Evolutionary conservation across 495 filamentous ascomycete genomes (phyloP).

Genomic region (Penicillium parvum): DNA sequence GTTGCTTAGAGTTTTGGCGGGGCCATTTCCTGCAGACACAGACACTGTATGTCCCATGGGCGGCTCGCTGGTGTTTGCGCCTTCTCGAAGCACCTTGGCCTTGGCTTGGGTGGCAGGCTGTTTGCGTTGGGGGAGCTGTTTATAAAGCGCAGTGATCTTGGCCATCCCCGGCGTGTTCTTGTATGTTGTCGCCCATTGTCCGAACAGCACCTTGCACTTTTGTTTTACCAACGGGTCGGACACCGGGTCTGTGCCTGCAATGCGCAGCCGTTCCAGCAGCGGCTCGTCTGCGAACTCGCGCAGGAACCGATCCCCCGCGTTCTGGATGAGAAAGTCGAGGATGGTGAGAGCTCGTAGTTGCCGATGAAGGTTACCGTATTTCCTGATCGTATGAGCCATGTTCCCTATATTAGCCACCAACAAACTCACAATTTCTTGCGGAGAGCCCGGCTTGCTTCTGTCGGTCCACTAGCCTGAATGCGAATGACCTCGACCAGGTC

Average conservation of each 20-base stretch:
- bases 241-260: conserved; percentile 77
- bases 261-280: conserved; percentile 86
- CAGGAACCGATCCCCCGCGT: conserved; percentile 86
- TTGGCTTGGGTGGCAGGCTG: conserved; percentile 63
- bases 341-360: conserved; percentile 88
- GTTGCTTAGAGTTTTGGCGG: conserved; percentile 32
- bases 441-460: conserved; percentile 86
- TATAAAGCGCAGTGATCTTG: conserved; percentile 73
- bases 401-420: too few relatives aligned
- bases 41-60: conserved; percentile 45
- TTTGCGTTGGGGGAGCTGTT: conserved; percentile 65
- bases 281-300: conserved; percentile 83
- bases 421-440: conserved; percentile 84
- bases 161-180: conserved; percentile 77
- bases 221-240: conserved; percentile 81
- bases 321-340: conserved; percentile 91
- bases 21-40: conserved; percentile 38
- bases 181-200: conserved; percentile 82
- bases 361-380: conserved; percentile 90
- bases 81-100: conserved; percentile 76
- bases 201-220: conserved; percentile 81
- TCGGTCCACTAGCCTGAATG: conserved; percentile 81
- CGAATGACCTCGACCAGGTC: conserved; percentile 92
- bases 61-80: conserved; percentile 57
- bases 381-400: conserved; percentile 41